Evolutionary conservation across 805 yeast species (phyloP), one percentile per base, ranked within the genome.

Genomic region (Wickerhamomyces bisporus): DNA sequence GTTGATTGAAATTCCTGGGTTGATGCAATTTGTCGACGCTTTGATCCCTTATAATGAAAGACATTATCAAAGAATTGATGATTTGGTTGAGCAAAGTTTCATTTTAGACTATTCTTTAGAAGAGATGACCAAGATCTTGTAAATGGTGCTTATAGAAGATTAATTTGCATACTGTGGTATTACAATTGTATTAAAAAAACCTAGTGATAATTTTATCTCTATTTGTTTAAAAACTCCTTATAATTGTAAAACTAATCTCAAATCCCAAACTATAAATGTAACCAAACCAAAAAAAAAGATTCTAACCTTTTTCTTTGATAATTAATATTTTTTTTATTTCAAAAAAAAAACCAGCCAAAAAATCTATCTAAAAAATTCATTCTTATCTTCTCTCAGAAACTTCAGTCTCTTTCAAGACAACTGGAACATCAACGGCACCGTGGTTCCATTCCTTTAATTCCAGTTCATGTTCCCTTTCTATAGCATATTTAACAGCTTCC

Each of bases 21-120:
- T 87, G 45, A 73, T 81, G 62, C 70, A 68, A 31, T 63, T 79
- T 12, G 68, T 91, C 9, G 94, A 84, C 40, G 71, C 82, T n/a
- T 73, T 93, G 38, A 61, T 86, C 28, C 96, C 98, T 3, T 93
- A 93, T 60, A 83, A 84, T 45, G 87, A 86, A 53, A 77, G 98
- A 52, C 98, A 93, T 61, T 81, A 71, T 54, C 55, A 67, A 26
- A 73, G 98, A 45, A 64, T 86, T 20, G 95, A 85, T 44, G 87
- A 75, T 30, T 64, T 93, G 57, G 62, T 88, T 26, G 96, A 93
- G 60, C 86, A 86, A 56, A 87, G 95, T 55, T 91, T 74, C 53
- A 69, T 86, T 33, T 60, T 93, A 43, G 98, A 93, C 53, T 93
- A 84, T 52, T 82, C 89, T 7, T 73, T 89, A 39, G 79, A 77